These are phyloP conservation scores for Malassezia furfur DNA, from an alignment of 1,284 basidiomycete species.

Conservation along the genomic window DNA sequence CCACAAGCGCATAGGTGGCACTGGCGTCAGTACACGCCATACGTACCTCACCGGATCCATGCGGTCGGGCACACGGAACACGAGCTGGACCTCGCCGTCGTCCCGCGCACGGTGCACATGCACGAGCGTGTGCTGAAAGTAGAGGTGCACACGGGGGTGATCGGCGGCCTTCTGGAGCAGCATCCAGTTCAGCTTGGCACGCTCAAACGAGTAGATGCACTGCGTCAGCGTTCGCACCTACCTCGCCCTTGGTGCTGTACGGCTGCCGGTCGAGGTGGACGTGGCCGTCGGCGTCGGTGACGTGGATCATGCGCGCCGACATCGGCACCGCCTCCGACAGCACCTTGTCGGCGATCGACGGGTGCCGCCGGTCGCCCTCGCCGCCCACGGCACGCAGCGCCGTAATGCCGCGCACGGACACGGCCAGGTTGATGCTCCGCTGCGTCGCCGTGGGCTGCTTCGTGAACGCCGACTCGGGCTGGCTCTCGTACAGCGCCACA, in stretches of 20 bases:
- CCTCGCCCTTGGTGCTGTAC: constrained; percentile 77
- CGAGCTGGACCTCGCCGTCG: constrained; percentile 41
- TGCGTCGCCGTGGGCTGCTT: constrained; percentile 19
- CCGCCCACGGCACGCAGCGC: constrained; percentile 59
- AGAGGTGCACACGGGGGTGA: constrained; percentile 59
- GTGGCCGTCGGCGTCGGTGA: constrained; percentile 35
- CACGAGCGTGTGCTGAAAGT: constrained; percentile 71
- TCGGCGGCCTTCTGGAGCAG: constrained; percentile 64
- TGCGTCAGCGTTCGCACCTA: neutral
- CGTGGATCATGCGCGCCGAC: constrained; percentile 91
- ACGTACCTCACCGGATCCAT: neutral
- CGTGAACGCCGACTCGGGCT: constrained; percentile 54
- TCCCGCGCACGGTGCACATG: constrained; percentile 61
- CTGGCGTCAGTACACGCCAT: neutral
- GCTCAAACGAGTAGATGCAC: constrained; percentile 84
- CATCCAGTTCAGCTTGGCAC: constrained; percentile 72
- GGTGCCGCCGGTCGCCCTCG: neutral
- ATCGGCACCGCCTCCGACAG: constrained; percentile 78
- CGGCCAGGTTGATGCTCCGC: constrained; percentile 90
- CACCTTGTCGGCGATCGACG: constrained; percentile 52
- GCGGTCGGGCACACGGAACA: constrained; percentile 3
- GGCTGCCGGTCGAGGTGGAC: constrained; percentile 53
- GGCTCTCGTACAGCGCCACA: constrained; percentile 78
- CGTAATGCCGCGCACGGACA: constrained; percentile 81
- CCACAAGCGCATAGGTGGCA: constrained; percentile 22